Evolutionary conservation across 2,329 filamentous ascomycete species (phyloP), one percentile per base, ranked within the genome.

Genomic region (Alternaria arborescens): DNA sequence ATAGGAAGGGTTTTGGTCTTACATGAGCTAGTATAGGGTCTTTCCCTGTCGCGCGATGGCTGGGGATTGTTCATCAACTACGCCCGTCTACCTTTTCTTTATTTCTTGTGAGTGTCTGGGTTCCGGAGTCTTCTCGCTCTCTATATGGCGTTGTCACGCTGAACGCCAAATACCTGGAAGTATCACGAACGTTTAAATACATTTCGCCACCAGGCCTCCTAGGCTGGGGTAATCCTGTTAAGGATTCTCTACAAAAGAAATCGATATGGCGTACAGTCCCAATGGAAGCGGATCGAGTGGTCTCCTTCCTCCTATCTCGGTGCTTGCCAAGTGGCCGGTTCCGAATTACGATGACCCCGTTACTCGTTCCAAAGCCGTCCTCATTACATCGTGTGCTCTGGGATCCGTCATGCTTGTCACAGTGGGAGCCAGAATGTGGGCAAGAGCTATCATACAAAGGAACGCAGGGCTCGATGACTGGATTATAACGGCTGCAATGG

Each of bases 391-490:
- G 2, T 62, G 55, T 51, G 26, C 61, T 4, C 50, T 67, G 5
- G 61, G 52, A 18, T 52, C 58, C 11, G 28, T 70, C 18, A 63
- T 62, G 38, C 6, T 65, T 46, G 22, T 22, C 12, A 22, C 64
- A n/a, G 20, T 67, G 1, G 43, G 58, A 22, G 66, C 55, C 20
- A 38, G 66, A 12, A 40, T 67, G 36, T 70, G 64, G 64, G 58
- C 63, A 22, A 52, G 66, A 22, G 48, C 61, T 8, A 11, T 52
- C 2, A 53, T 67, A 42, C 67, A 67, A 32, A 65, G 38, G 50
- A 65, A 64, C 54, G 53, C 51, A 22, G 59, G 61, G 28, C 20
- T 52, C 16, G 67, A 68, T 50, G 67, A 70, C 41, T 68, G 64
- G 65, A 44, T 70, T 11, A 64, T 70, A 54, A 14, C 64, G n/a